These are phyloP conservation scores for Tylopilus cervinicoccineus DNA, from an alignment of 768 basidiomycete species.

Conservation along the genomic window DNA sequence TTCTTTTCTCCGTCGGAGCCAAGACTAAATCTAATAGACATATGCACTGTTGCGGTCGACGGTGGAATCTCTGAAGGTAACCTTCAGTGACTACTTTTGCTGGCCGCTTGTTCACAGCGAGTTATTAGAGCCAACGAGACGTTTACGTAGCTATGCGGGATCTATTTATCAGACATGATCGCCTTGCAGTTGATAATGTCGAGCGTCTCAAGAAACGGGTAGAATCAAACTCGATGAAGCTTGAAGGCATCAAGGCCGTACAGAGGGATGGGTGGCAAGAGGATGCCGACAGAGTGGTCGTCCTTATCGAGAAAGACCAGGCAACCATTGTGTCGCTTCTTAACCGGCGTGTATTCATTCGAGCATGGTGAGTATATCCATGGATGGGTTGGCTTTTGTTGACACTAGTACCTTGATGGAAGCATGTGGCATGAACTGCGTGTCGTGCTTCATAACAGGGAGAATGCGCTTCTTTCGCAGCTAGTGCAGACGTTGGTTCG, in stretches of 20 bases:
- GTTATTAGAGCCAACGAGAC: slow-evolving; percentile 66
- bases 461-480: slow-evolving; percentile 76
- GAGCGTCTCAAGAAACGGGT: slow-evolving; percentile 86
- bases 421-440: slow-evolving; percentile 97
- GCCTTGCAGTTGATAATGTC: slow-evolving; percentile 85
- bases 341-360: slow-evolving; percentile 79
- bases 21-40: slow-evolving; percentile 41
- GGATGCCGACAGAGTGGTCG: slow-evolving; percentile 73
- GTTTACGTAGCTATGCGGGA: slow-evolving; percentile 86
- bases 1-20: neutral
- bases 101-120: slow-evolving; percentile 9
- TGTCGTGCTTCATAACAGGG: slow-evolving; percentile 86
- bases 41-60: slow-evolving; percentile 61
- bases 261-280: slow-evolving; percentile 84
- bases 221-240: slow-evolving; percentile 67
- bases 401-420: slow-evolving; percentile 6
- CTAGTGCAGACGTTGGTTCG: slow-evolving; percentile 68
- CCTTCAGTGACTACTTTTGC: neutral
- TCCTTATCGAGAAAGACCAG: slow-evolving; percentile 81
- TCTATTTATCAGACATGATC: slow-evolving; percentile 80
- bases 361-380: slow-evolving; percentile 60
- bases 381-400: neutral
- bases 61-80: slow-evolving; percentile 74
- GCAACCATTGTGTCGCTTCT: slow-evolving; percentile 71
- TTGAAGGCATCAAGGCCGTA: slow-evolving; percentile 65